A percentile compares a stretch with the other conserved stretches of the same genome.
Conservation (phyloP, 1,139 yeast genomes). For the Debaryomyces sp. region DNA sequence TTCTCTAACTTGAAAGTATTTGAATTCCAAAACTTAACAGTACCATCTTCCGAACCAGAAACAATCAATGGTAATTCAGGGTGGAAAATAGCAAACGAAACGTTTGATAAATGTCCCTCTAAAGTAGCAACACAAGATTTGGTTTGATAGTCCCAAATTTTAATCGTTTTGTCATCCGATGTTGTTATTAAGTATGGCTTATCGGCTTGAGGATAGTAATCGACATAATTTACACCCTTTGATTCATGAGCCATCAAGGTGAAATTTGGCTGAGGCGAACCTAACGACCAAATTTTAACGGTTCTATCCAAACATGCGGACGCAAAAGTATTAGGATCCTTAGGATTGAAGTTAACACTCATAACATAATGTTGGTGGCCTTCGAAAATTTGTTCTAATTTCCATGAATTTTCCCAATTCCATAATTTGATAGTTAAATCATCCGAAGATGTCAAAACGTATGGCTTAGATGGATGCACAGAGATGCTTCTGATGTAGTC, state of each 20-base stretch:
- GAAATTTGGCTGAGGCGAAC: conserved; percentile 87
- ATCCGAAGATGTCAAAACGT: conserved; percentile 86
- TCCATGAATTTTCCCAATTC: conserved; percentile 98
- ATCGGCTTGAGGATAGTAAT: conserved; percentile 95
- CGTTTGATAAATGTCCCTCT: conserved; percentile 92
- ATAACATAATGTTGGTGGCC: conserved; percentile 97
- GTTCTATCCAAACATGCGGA: conserved; percentile 96
- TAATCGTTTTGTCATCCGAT: conserved; percentile 88
- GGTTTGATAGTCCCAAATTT: conserved; percentile 97
- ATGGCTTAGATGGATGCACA: conserved; percentile 92
- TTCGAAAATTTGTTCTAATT: conserved; percentile 84
- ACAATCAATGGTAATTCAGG: conserved; percentile 89
- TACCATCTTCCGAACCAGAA: conserved; percentile 84
- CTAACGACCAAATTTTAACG: conserved; percentile 95
- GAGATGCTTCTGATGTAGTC: conserved; percentile 93
- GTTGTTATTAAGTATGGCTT: conserved; percentile 94
- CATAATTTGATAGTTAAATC: conserved; percentile 90
- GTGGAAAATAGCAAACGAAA: conserved; percentile 95
- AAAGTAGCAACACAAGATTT: conserved; percentile 93
- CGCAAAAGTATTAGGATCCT: conserved; percentile 97
- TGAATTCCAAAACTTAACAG: conserved; percentile 78
- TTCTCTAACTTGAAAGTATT: conserved; percentile 85
- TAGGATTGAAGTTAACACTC: conserved; percentile 94
- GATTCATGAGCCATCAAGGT: conserved; percentile 90
- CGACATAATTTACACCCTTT: conserved; percentile 94